Conservation (phyloP, 805 yeast species). For the Saturnispora sanitii region DNA sequence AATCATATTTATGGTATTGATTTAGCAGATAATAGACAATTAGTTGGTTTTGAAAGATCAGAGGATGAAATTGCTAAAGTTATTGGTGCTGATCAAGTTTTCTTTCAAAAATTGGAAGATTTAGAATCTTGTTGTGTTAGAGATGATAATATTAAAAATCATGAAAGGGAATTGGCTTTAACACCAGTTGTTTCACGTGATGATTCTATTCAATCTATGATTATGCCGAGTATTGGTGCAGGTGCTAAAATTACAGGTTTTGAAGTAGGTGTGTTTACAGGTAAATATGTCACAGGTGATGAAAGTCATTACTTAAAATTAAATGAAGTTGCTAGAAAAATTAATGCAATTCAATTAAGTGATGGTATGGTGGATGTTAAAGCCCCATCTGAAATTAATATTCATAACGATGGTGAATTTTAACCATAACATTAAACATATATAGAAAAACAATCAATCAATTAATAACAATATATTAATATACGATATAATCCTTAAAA, state of each 20-base stretch:
- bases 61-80: conserved; percentile 67
- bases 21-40: conserved; percentile 87
- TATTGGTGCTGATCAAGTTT: conserved; percentile 85
- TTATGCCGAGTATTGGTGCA: conserved; percentile 15
- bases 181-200: conserved; percentile 28
- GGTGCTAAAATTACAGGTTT: conserved; percentile 42
- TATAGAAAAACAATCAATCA: no score
- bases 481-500: no score
- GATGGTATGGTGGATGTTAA: conserved; percentile 53
- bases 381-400: conserved; percentile 60
- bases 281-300: conserved; percentile 87
- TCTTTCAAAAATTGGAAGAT: conserved; percentile 80
- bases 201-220: conserved; percentile 22
- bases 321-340: conserved; percentile 74
- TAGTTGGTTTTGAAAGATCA: conserved; percentile 75
- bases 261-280: conserved; percentile 96
- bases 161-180: conserved; percentile 26
- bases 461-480: no score
- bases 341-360: conserved; percentile 39
- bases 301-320: conserved; percentile 75
- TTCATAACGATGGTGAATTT: conserved; percentile 49
- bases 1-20: conserved; percentile 98
- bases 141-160: conserved; percentile 23
- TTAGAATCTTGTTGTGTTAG: conserved; percentile 65
- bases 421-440: conserved; percentile 4